Base-by-base conservation (phyloP, 1,284 basidiomycete species). In the Austropuccinia psidii region DNA sequence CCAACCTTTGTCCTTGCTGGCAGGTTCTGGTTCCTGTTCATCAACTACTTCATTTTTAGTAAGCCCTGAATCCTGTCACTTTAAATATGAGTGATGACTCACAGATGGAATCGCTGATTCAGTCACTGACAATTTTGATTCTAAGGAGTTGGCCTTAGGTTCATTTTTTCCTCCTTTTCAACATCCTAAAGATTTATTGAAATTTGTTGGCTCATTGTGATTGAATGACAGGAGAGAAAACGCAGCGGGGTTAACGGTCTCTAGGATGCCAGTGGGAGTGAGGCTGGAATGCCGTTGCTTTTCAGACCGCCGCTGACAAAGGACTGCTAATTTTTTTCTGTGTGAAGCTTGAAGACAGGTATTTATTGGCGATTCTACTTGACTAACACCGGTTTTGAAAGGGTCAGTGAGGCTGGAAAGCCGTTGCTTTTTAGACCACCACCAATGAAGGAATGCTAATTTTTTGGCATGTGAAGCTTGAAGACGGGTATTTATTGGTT, bases 1-100 rank as follows among this genome's bases (percentile, higher is more conserved):
- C 61, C 61, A 64, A 33, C 37, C 45, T 64, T 64, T 29, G 33
- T 64, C 61, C 33, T 24, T 37, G 33, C 45, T 64, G 19, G 31
- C 15, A 24, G 62, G n/a, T n/a, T n/a, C n/a, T n/a, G n/a, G 24
- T 52, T 61, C 31, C 19, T 35, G 13, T 37, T 37, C 43, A 5
- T 35, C 64, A 9, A 52, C 54, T 15, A 35, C 21, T 1, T 57
- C 54, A 19, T 57, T 35, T 31, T 57, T 57, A 19, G 54, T 57
- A 19, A 57, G 27, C 6, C 54, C 54, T 2, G 27, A 57, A 35
- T 57, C 54, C 4, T 35, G 54, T 6, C 54, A 35, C 24, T 57
- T 57, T 3, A 24, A 13, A n/a, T 21, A 33, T 31, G 54, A 7
- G 6, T 29, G 21, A 17, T 31, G 54, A 50, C 31, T 21, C 19